Conservation (phyloP, 805 yeast genomes). For the Yamadazyma olivae region DNA sequence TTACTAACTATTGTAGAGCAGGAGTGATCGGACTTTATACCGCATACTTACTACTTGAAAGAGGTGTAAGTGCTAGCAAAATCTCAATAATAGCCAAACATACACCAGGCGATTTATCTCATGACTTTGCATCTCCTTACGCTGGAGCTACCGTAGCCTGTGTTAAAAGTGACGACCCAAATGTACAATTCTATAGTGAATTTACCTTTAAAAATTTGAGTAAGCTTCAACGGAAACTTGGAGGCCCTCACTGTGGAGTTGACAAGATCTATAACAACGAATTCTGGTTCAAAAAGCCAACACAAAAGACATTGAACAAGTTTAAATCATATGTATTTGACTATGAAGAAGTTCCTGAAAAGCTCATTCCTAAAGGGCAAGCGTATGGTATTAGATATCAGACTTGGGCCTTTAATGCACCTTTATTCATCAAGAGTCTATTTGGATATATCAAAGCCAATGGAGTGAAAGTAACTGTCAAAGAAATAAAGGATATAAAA, state of each 20-base stretch:
- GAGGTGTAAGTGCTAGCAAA: conserved; percentile 31
- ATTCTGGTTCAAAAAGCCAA: conserved; percentile 4
- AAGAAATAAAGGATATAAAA: neutral
- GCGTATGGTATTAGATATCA: conserved; percentile 47
- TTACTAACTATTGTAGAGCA: conserved; percentile 3
- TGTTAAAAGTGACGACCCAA: conserved; percentile 23
- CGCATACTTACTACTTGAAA: conserved; percentile 45
- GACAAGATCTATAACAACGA: conserved; percentile 16
- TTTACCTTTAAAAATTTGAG: conserved; percentile 11
- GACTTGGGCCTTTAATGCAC: conserved; percentile 18
- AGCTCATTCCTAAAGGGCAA: conserved; percentile 47
- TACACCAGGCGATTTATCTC: conserved; percentile 71
- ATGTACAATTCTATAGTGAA: conserved; percentile 5
- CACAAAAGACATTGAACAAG: conserved; percentile 2
- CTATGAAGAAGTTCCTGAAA: conserved; percentile 5
- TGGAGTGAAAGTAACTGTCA: conserved; percentile 13
- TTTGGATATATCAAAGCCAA: conserved; percentile 8
- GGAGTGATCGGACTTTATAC: conserved; percentile 72
- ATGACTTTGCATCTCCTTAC: conserved; percentile 22
- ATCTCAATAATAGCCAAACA: conserved; percentile 62
- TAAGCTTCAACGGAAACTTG: conserved; percentile 1
- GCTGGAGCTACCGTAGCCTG: conserved; percentile 24
- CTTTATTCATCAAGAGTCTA: conserved; percentile 13
- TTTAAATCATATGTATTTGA: conserved; percentile 4
- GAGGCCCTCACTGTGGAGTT: conserved; percentile 36